These are phyloP conservation scores for Thraustochytrium striatum DNA, from an alignment of 352 stramenopile genomes.

Conservation along the genomic window DNA sequence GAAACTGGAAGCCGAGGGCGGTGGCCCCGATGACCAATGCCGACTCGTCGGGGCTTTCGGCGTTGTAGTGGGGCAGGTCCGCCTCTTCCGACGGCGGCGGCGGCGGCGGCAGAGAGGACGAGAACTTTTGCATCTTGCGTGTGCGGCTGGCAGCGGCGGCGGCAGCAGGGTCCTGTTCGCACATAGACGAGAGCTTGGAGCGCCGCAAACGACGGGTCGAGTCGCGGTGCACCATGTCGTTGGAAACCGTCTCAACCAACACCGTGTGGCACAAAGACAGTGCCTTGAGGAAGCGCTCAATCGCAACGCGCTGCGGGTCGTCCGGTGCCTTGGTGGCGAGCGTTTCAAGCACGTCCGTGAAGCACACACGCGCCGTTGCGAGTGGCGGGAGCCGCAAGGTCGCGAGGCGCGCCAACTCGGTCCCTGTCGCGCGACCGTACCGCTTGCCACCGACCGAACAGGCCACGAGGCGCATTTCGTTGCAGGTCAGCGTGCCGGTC, in stretches of 20 bases:
- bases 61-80: constrained; percentile 67
- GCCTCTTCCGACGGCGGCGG: background rate
- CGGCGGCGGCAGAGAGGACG: background rate
- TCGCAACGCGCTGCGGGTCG: background rate
- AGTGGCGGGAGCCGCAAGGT: background rate
- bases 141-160: too few relatives aligned
- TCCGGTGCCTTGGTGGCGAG: background rate
- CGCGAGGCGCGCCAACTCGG: constrained; percentile 65
- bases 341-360: constrained; percentile 14
- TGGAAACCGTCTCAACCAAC: background rate
- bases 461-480: constrained; percentile 86
- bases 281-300: constrained; percentile 14
- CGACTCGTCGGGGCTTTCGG: constrained; percentile 84
- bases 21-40: constrained; percentile 79
- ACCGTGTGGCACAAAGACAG: constrained; percentile 43
- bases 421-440: constrained; percentile 76
- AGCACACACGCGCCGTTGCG: constrained; percentile 41
- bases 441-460: constrained; percentile 72
- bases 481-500: constrained; percentile 91
- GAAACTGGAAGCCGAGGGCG: constrained; percentile 73
- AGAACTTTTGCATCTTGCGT: too few relatives aligned
- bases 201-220: background rate
- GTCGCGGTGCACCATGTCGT: background rate
- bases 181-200: background rate
- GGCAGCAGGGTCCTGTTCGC: too few relatives aligned